phyloP scores from a whole-genome alignment of 306 rosid genomes.

The Quercus variabilis region DNA sequence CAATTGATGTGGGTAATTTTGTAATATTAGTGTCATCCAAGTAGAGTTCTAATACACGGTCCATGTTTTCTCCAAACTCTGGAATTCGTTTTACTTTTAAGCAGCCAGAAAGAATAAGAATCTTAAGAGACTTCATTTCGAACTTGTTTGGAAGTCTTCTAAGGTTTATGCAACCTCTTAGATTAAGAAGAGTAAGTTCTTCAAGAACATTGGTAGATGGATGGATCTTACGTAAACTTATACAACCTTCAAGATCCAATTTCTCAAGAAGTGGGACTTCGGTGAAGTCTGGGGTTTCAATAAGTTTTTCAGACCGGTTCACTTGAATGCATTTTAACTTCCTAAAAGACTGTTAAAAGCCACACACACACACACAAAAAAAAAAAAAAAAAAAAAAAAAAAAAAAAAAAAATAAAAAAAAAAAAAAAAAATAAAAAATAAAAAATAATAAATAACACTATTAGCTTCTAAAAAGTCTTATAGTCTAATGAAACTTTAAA shows the following conservation, averaged over 20 bases:
- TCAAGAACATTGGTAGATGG: not conserved
- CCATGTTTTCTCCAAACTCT: not conserved
- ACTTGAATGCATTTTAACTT: constrained; percentile 17
- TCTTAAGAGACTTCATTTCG: not conserved
- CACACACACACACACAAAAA: not conserved
- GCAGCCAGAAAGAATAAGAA: too few species aligned
- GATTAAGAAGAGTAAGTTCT: not conserved
- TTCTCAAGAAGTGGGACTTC: constrained; percentile 13
- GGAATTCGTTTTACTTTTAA: too few species aligned
- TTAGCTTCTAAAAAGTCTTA: too few species aligned
- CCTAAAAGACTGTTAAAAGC: not conserved
- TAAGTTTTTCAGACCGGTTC: not conserved
- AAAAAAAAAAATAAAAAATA: too few species aligned
- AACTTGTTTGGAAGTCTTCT: not conserved
- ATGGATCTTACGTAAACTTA: constrained; percentile 2
- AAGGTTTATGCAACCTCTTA: not conserved
- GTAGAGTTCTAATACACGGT: not conserved
- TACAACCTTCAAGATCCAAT: constrained; percentile 18
- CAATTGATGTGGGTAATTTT: not conserved
- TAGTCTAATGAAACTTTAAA: too few species aligned
- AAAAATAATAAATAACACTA: too few species aligned
- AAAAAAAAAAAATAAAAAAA: too few species aligned
- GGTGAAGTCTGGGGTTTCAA: constrained; percentile 4
- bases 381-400: too few species aligned
- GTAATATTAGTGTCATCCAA: not conserved